A percentile compares a stretch with the other conserved stretches of the same genome.
phyloP scores from a whole-genome alignment of 225 moss, liverwort and hornwort species.

The Marchantia polymorpha region DNA sequence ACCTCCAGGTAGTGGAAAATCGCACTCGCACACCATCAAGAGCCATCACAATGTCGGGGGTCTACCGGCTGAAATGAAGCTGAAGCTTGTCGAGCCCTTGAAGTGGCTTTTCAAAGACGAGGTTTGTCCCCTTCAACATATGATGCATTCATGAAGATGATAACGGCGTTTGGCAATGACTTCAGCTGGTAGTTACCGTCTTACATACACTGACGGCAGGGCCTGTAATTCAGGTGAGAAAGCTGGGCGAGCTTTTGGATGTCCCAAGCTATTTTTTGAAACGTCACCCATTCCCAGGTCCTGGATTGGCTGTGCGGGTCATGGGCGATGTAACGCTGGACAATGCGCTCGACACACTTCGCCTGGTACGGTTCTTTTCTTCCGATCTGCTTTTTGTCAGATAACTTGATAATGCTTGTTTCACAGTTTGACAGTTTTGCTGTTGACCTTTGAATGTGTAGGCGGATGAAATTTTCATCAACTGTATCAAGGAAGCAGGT shows the following conservation, averaged over 20 bases:
- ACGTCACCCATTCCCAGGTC: constrained; percentile 86
- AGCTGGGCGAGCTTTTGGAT: constrained; percentile 67
- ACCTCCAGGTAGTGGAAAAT: constrained; percentile 86
- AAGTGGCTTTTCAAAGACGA: constrained; percentile 96
- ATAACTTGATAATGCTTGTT: too few relatives aligned
- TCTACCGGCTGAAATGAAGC: constrained; percentile 73
- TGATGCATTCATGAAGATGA: neutral
- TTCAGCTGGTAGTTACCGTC: neutral
- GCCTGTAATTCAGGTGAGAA: constrained; percentile 51
- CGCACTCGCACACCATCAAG: constrained; percentile 86
- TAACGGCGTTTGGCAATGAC: neutral
- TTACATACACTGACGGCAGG: neutral
- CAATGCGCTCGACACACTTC: constrained; percentile 71
- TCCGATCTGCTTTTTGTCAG: neutral
- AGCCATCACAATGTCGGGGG: constrained; percentile 96
- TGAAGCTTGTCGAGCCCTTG: constrained; percentile 80
- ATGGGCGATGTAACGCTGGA: constrained; percentile 74
- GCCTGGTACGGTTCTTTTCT: constrained; percentile 43
- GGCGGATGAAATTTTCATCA: constrained; percentile 80
- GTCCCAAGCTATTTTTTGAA: constrained; percentile 69
- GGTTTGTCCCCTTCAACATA: constrained; percentile 26
- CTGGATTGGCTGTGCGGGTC: constrained; percentile 80
- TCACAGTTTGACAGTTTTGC: neutral
- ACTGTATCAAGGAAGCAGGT: constrained; percentile 73
- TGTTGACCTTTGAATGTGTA: constrained; percentile 25